Conservation (phyloP, 768 basidiomycete genomes). For the Psilocybe subaeruginosa region DNA sequence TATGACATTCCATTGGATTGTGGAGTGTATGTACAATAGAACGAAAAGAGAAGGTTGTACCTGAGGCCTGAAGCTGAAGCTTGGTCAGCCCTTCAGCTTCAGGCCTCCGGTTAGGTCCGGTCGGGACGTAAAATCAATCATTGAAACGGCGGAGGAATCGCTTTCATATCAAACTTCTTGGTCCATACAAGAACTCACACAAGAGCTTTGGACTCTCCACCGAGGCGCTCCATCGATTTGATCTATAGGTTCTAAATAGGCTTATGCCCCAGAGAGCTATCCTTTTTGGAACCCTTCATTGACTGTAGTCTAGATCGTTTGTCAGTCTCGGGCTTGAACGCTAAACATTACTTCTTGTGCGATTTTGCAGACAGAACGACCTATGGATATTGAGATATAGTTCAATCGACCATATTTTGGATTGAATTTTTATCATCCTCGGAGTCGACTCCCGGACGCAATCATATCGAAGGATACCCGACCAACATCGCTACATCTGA, state of each 20-base stretch:
- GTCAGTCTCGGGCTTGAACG: not conserved
- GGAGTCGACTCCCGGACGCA: too few relatives aligned
- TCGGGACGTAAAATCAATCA: not conserved
- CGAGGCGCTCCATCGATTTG: not conserved
- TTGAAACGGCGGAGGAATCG: not conserved
- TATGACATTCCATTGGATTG: too few relatives aligned
- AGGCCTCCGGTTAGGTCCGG: not conserved
- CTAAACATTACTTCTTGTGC: not conserved
- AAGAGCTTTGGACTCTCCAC: not conserved
- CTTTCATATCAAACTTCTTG: not conserved
- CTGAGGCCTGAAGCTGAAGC: too few relatives aligned
- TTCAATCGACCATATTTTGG: too few relatives aligned
- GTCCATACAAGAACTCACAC: not conserved
- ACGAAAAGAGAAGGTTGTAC: too few relatives aligned
- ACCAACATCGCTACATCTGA: conserved; percentile 4
- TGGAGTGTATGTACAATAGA: too few relatives aligned
- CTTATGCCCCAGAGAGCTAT: not conserved
- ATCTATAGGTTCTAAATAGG: not conserved
- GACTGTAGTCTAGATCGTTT: not conserved
- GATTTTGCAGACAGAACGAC: too few relatives aligned
- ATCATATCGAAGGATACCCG: not conserved
- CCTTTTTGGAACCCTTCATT: not conserved
- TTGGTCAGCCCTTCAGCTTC: not conserved
- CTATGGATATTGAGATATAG: too few relatives aligned
- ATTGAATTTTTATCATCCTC: too few relatives aligned